Conservation (phyloP, 768 basidiomycete genomes). For the Leccinum imitatum region DNA sequence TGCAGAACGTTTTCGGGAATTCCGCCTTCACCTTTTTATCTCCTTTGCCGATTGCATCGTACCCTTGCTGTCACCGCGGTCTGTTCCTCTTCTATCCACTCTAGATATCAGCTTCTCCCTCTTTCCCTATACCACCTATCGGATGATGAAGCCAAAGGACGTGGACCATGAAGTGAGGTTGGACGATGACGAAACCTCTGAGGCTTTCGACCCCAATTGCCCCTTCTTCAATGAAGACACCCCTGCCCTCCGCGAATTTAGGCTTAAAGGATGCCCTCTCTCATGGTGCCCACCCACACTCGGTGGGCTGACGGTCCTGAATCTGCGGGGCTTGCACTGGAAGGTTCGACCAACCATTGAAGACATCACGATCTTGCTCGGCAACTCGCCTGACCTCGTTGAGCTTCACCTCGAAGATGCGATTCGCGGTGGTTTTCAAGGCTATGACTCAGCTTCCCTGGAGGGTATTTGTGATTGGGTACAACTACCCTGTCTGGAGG, state of each 20-base stretch:
- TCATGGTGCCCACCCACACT: not conserved
- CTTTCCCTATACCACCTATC: not conserved
- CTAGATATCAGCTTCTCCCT: not conserved
- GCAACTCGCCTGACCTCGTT: slow-evolving; percentile 1
- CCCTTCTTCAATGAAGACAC: not conserved
- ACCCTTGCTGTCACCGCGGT: not conserved
- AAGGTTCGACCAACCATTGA: not conserved
- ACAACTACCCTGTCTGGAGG: not conserved
- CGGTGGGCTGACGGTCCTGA: slow-evolving; percentile 1
- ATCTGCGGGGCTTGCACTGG: not conserved
- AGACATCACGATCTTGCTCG: not conserved
- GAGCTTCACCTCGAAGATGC: not conserved
- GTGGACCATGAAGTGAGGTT: not conserved
- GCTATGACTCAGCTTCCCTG: not conserved
- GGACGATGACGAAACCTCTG: not conserved
- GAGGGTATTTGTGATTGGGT: not conserved
- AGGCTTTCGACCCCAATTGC: not conserved
- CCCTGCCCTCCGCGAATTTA: not conserved
- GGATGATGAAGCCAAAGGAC: not conserved
- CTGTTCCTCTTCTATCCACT: not conserved
- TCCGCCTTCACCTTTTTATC: not conserved
- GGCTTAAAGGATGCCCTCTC: not conserved
- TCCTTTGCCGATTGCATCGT: not conserved
- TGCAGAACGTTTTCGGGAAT: not conserved
- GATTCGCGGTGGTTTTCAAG: not conserved